Percentiles rank a stretch among this genome's conserved stretches.
Evolutionary conservation across 768 basidiomycete genomes (phyloP).

Genomic region (Naematelia encephala): DNA sequence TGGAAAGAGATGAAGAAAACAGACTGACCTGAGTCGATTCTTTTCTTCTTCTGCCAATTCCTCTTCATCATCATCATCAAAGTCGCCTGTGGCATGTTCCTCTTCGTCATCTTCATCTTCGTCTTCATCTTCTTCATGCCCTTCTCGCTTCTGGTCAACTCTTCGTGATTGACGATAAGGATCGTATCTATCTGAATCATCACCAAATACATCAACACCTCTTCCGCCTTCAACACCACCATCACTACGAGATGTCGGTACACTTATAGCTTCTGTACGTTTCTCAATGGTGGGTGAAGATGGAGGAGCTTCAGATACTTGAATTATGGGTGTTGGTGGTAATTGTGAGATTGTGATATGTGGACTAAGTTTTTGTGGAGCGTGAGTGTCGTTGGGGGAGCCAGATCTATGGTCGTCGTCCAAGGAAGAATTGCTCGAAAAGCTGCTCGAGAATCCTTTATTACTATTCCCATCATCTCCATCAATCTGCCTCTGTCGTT

Average conservation of each 20-base stretch:
- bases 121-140: slow-evolving; percentile 9
- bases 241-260: background rate
- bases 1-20: slow-evolving; percentile 3
- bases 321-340: slow-evolving; percentile 35
- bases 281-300: background rate
- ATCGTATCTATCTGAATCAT: too few species aligned
- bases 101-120: slow-evolving; percentile 8
- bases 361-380: too few species aligned
- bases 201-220: slow-evolving; percentile 19
- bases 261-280: slow-evolving; percentile 3
- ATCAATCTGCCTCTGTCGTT: slow-evolving; percentile 44
- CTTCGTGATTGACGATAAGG: background rate
- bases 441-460: background rate
- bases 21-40: slow-evolving; percentile 29
- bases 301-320: slow-evolving; percentile 23
- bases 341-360: slow-evolving; percentile 15
- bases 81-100: slow-evolving; percentile 15
- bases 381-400: slow-evolving; percentile 7
- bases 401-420: background rate
- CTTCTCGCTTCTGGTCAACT: too few species aligned
- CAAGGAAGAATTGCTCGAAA: slow-evolving; percentile 6
- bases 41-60: slow-evolving; percentile 19
- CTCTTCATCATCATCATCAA: slow-evolving; percentile 32
- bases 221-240: background rate
- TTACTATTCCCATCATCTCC: background rate